Base-by-base conservation (phyloP, 164 flowering plant species). In the Sedum album region DNA sequence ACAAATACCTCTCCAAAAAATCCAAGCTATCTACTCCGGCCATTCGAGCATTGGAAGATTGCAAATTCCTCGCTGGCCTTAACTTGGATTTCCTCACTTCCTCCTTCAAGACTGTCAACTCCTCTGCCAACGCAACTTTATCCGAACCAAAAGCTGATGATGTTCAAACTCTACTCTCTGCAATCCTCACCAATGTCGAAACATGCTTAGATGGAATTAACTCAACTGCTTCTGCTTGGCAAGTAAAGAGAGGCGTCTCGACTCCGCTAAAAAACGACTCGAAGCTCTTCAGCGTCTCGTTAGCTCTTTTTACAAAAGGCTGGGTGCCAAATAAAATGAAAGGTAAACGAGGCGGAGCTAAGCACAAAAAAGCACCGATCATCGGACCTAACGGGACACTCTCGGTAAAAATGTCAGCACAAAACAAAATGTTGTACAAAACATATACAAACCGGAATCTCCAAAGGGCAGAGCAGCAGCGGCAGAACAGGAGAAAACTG, bases 41-140 rank as follows among this genome's bases (percentile, higher is more conserved):
- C 2, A 14, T 81, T 23, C 72, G 84, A 0, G 86, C 91, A 2
- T 78, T 86, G 0, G 69, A 83, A 21, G 91, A 85, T 53, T 86
- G 91, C 70, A 66, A 28, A 6, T 31, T 68, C 20, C 78, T 85
- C 0, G 86, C 85, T 0, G 72, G 60, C 0, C 69, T 74, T 3
- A 86, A 78, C 75, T 30, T 78, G 17, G 87, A 86, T 68, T 80
- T 69, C 48, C 57, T 86, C 0, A 23, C 31, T 8, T 72, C 14
- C 68, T 62, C 82, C 18, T 74, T 68, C 46, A 42, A 53, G 15
- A 72, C 75, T 0, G 73, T 79, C n/a, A 68, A 73, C 60, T 39
- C 69, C 55, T 39, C 69, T 1, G 17, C 67, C 46, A 44, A 23
- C 20, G n/a, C 30, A 1, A 67, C 57, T 11, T 13, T 67, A 4